These are phyloP conservation scores for Penicillium robsamsonii DNA, from an alignment of 495 filamentous ascomycete species.

Conservation along the genomic window DNA sequence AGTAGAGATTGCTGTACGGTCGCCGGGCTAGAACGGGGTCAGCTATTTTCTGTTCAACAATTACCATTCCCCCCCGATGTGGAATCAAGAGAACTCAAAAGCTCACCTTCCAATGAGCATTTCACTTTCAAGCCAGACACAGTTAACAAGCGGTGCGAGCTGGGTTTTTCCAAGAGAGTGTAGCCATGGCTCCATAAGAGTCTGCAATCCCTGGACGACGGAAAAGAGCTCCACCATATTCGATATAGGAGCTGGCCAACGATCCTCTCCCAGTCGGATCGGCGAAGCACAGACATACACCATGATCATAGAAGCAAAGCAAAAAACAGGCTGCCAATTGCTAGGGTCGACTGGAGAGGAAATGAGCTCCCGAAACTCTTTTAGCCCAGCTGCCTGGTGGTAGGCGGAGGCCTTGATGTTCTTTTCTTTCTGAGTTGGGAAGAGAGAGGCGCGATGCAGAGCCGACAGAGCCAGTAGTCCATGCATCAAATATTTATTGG, in stretches of 20 bases:
- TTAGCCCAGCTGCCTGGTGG: constrained; percentile 23
- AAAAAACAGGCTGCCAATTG: constrained; percentile 42
- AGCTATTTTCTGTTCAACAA: background rate
- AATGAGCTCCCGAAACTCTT: constrained; percentile 26
- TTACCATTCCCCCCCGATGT: too few relatives aligned
- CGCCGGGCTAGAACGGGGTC: constrained; percentile 7
- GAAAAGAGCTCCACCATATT: constrained; percentile 24
- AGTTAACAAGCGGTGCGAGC: constrained; percentile 21
- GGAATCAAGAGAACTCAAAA: background rate
- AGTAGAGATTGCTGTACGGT: constrained; percentile 19
- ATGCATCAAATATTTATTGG: constrained; percentile 40
- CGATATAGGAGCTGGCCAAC: constrained; percentile 22
- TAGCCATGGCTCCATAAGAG: constrained; percentile 24
- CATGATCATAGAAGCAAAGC: constrained; percentile 39
- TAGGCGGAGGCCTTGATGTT: constrained; percentile 33
- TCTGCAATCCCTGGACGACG: constrained; percentile 21
- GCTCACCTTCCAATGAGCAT: constrained; percentile 17
- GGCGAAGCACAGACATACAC: constrained; percentile 36
- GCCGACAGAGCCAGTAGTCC: constrained; percentile 41
- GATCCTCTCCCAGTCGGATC: constrained; percentile 19
- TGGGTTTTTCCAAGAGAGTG: constrained; percentile 16
- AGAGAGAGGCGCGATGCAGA: constrained; percentile 33
- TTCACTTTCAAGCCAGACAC: constrained; percentile 20
- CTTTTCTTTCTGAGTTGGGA: constrained; percentile 11
- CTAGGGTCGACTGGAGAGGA: constrained; percentile 27